Conservation (phyloP, 2,329 filamentous ascomycete species). For the Ophiostoma himal-ulmi region DNA sequence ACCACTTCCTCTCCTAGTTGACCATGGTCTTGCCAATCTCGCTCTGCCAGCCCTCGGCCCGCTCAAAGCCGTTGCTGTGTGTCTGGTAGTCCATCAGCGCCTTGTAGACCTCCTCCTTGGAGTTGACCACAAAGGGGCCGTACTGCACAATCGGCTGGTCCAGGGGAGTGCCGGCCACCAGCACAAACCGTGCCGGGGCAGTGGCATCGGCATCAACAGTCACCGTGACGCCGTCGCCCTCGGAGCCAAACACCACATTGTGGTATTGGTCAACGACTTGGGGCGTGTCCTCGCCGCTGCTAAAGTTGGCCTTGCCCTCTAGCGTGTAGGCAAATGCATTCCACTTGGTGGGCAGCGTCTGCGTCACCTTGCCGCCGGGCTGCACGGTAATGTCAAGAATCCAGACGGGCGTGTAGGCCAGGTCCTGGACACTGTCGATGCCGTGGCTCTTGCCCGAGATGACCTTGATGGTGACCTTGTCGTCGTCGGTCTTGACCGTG, state of each 20-base stretch:
- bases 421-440: slow-evolving; percentile 78
- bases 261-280: slow-evolving; percentile 62
- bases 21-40: slow-evolving; percentile 78
- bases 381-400: slow-evolving; percentile 74
- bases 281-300: slow-evolving; percentile 41
- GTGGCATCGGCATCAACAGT: slow-evolving; percentile 61
- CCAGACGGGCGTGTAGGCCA: slow-evolving; percentile 96
- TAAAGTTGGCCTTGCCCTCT: slow-evolving; percentile 64
- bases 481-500: slow-evolving; percentile 61
- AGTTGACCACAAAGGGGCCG: slow-evolving; percentile 74
- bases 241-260: slow-evolving; percentile 80
- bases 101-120: slow-evolving; percentile 66
- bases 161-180: slow-evolving; percentile 73
- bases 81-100: slow-evolving; percentile 71
- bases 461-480: slow-evolving; percentile 75
- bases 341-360: slow-evolving; percentile 73
- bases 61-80: slow-evolving; percentile 71
- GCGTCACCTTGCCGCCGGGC: slow-evolving; percentile 71
- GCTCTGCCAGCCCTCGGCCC: slow-evolving; percentile 71
- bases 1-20: not conserved
- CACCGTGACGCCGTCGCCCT: slow-evolving; percentile 69
- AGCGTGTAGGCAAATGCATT: slow-evolving; percentile 86
- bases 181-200: slow-evolving; percentile 54
- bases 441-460: slow-evolving; percentile 82
- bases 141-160: slow-evolving; percentile 79